Evolutionary conservation across 2,329 filamentous ascomycete species (phyloP), one percentile per base, ranked within the genome.

Genomic region (Diaporthe sp.): DNA sequence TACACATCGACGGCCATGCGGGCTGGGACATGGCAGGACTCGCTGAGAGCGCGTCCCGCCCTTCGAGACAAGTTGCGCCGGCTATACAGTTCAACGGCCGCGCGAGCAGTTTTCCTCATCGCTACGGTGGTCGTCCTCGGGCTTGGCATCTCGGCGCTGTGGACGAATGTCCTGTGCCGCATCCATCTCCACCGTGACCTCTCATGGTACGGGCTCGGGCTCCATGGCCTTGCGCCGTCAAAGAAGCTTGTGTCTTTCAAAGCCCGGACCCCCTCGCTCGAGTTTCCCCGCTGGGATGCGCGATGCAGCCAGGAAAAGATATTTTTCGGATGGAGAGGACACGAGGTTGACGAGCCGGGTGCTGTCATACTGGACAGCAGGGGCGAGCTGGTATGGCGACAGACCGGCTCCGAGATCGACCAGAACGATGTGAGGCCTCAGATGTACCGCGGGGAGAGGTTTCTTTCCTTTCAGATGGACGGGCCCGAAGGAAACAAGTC

Each of bases 381-480:
- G 13, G 79, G 80, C 70, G 79, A 78, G 58, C 76, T 80, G 2
- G 77, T 81, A 3, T 81, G 79, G 58, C 51, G 44, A 17, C 66
- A 77, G 39, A 78, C 76, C 13, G 78, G 78, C 27, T 78, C 73
- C 35, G 75, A 76, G 35, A 47, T 72, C 7, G 71, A 74, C 30
- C 74, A 75, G 51, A 76, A 74, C 27, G 73, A 75, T n/a, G 69
- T 76, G 32, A 55, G 79, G 39, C 78, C 81, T n/a, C 81, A 83
- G 72, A 70, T 75, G 15, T 78, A 83, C 71, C 79, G 81, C 42
- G 81, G 81, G 10, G 78, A 73, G 22, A 75, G 77, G 1, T 83
- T 83, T 70, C 74, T 84, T 25, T 81, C 82, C 22, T 84, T 84
- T 75, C 84, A 82, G 82, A 79, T 75, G 73, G 75, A 74, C 32